These are phyloP conservation scores for Melaleuca alternifolia DNA, from an alignment of 345 rosid species.

Conservation along the genomic window DNA sequence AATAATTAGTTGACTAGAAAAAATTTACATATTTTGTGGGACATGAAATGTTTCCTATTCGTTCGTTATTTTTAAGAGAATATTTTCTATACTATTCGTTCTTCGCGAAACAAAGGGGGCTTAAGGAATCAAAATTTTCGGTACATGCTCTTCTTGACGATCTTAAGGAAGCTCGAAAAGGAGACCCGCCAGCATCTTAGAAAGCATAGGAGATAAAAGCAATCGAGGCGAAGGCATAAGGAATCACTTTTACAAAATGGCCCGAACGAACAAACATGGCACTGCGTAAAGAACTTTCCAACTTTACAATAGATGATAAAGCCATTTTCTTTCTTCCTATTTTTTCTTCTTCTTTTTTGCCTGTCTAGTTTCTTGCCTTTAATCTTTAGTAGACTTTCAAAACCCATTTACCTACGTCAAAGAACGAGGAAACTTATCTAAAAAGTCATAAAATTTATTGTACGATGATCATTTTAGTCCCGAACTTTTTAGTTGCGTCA, in stretches of 20 bases:
- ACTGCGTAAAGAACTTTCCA: neutral
- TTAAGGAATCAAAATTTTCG: too few relatives aligned
- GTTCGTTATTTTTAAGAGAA: too few relatives aligned
- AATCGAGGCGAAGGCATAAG: neutral
- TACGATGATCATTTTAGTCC: fast-evolving
- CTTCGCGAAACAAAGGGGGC: too few relatives aligned
- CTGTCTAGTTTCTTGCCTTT: neutral
- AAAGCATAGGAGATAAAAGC: neutral
- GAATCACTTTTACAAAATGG: neutral
- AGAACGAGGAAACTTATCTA: neutral
- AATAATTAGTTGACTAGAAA: too few relatives aligned
- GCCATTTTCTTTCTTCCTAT: neutral
- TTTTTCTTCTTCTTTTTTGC: neutral
- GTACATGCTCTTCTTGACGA: neutral
- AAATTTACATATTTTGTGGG: too few relatives aligned
- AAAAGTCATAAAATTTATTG: neutral
- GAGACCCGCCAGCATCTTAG: neutral
- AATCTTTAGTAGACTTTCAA: neutral
- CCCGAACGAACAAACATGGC: neutral
- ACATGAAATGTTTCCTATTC: too few relatives aligned
- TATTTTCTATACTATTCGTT: too few relatives aligned
- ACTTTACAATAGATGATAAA: neutral
- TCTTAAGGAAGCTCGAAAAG: neutral
- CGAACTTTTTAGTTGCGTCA: too few relatives aligned
- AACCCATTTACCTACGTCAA: neutral